Evolutionary conservation across 139 green algal species (phyloP).

Genomic region (Marvania coccoides): DNA sequence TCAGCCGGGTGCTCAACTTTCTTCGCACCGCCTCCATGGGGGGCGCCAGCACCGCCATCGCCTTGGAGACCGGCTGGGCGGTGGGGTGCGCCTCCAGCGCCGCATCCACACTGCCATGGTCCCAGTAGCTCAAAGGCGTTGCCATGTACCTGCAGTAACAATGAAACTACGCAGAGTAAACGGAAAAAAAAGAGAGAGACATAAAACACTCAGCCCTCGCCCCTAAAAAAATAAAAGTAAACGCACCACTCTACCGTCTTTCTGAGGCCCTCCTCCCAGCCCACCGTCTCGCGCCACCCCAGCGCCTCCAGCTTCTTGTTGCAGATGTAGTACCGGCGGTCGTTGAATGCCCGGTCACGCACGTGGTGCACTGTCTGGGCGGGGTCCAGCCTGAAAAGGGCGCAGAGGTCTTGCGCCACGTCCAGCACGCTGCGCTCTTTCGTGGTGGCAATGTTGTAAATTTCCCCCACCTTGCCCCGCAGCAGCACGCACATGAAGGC

Average conservation of each 20-base stretch:
- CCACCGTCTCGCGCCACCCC: slow-evolving; percentile 80
- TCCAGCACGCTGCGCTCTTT: slow-evolving; percentile 87
- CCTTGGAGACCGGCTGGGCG: neutral
- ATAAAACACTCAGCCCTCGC: neutral
- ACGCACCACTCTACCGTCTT: slow-evolving; percentile 90
- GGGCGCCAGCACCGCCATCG: neutral
- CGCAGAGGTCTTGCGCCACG: slow-evolving; percentile 63
- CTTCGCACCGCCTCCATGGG: neutral
- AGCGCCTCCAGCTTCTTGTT: slow-evolving; percentile 83
- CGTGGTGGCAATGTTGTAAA: slow-evolving; percentile 98
- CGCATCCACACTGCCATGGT: slow-evolving; percentile 63
- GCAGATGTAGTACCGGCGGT: slow-evolving; percentile 79
- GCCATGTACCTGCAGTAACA: slow-evolving; percentile 40
- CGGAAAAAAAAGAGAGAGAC: neutral
- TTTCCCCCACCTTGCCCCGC: slow-evolving; percentile 63
- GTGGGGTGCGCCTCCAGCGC: slow-evolving; percentile 62
- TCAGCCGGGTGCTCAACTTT: too few relatives aligned
- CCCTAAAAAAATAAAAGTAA: too few relatives aligned
- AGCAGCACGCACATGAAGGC: slow-evolving; percentile 87
- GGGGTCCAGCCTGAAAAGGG: slow-evolving; percentile 46
- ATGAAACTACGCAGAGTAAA: neutral
- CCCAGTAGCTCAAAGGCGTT: slow-evolving; percentile 59
- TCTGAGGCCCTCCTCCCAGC: slow-evolving; percentile 87
- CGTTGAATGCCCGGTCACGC: slow-evolving; percentile 81
- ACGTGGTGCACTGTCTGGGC: slow-evolving; percentile 44